Evolutionary conservation across 2,329 filamentous ascomycete species (phyloP), one percentile per base, ranked within the genome.

Genomic region (Colletotrichum neosansevieriae): DNA sequence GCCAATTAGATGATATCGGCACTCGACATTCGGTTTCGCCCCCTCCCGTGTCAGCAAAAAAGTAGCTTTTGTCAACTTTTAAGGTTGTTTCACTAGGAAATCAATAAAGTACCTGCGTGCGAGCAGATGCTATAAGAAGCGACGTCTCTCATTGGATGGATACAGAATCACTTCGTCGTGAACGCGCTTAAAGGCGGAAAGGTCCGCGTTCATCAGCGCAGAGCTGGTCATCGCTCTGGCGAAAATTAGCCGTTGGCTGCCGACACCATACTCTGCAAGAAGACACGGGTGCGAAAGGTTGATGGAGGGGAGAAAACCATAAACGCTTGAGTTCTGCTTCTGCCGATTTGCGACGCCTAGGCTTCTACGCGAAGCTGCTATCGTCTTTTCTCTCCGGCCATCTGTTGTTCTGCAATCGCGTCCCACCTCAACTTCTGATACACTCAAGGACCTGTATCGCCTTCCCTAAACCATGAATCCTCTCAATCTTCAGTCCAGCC

Each of bases 401-500:
- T 53, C 24, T 24, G 32, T n/a, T 53, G 2, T 53, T 15, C 9
- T 36, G 54, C 1, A 21, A 15, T 44, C 12, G 2, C 10, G 13
- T 29, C 4, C 29, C 17, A 47, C 3, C 12, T 68, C 21, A 51
- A 13, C 29, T 24, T 19, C 53, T 59, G 34, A 36, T 34, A n/a
- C 68, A 69, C 45, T 70, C 68, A n/a, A 69, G 44, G 4, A 69
- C 54, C 24, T 69, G 68, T 17, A 60, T 57, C 49, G 47, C 49
- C 61, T 50, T 54, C 7, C 58, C 44, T 32, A 65, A n/a, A 17
- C 61, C 51, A 58, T 73, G 56, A 2, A 77, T 67, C 47, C 71
- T 65, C 12, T 69, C 58, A n/a, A 79, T 72, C 60, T 49, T 72
- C 45, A 79, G 51, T 2, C 76, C 77, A 7, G 74, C 75, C 32